A percentile compares a stretch with the other conserved stretches of the same genome.
Evolutionary conservation across 139 green algal species (phyloP).

Genomic region (Bryopsis sp.): DNA sequence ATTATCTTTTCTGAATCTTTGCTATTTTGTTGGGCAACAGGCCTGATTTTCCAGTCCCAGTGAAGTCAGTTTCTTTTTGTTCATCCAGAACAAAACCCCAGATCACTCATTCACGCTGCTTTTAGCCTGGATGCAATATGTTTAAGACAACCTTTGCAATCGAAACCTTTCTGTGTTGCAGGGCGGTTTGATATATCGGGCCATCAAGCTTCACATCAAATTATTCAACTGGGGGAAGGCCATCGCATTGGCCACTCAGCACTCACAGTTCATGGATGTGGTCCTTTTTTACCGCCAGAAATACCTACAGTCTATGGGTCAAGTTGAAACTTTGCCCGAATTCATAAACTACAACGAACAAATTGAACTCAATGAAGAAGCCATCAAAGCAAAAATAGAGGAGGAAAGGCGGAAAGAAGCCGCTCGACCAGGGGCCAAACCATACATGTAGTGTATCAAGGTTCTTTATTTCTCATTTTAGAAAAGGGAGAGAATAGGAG

Average conservation of each 20-base stretch:
- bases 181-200: conserved; percentile 57
- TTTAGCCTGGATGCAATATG: too few relatives aligned
- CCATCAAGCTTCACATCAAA: conserved; percentile 70
- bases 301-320: conserved; percentile 20
- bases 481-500: too few relatives aligned
- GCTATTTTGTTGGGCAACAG: too few relatives aligned
- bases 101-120: too few relatives aligned
- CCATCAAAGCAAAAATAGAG: conserved; percentile 36
- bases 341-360: conserved; percentile 30
- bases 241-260: conserved; percentile 53
- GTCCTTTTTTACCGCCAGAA: conserved; percentile 46
- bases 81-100: too few relatives aligned
- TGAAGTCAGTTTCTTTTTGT: too few relatives aligned
- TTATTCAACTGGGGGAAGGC: conserved; percentile 55
- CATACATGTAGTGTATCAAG: too few relatives aligned
- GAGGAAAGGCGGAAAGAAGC: conserved; percentile 48
- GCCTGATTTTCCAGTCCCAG: too few relatives aligned
- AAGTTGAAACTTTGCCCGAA: conserved; percentile 30
- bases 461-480: too few relatives aligned
- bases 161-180: conserved; percentile 25
- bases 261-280: conserved; percentile 63
- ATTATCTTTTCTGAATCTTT: too few relatives aligned
- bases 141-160: background rate
- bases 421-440: conserved; percentile 37
- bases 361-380: conserved; percentile 16